These are phyloP conservation scores for Stemphylium lycopersici DNA, from an alignment of 2,329 filamentous ascomycete species.

Conservation along the genomic window DNA sequence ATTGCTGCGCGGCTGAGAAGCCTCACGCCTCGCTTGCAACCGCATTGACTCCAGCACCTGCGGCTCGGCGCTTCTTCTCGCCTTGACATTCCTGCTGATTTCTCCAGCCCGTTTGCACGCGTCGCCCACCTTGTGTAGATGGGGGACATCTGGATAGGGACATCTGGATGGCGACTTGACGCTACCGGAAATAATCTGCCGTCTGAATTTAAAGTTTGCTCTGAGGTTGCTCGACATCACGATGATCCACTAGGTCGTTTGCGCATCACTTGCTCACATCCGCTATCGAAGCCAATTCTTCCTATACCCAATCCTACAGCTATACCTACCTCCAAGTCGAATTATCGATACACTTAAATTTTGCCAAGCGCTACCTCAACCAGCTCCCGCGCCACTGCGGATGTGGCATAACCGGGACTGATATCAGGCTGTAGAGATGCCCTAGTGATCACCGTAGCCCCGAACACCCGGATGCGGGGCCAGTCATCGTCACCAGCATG, in stretches of 20 bases:
- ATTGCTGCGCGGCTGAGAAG: background rate
- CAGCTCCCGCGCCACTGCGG: background rate
- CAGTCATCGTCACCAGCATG: background rate
- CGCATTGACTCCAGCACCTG: background rate
- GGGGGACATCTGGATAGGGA: background rate
- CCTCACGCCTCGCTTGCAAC: background rate
- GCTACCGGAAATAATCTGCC: background rate
- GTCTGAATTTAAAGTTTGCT: background rate
- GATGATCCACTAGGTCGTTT: conserved; percentile 1
- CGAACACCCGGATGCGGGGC: conserved; percentile 1
- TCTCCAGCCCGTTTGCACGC: background rate
- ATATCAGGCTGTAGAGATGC: background rate
- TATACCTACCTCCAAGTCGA: background rate
- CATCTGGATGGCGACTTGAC: background rate
- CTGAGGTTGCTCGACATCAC: background rate
- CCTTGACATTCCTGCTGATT: background rate
- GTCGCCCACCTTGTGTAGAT: background rate
- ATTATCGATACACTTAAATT: background rate
- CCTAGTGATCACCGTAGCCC: background rate
- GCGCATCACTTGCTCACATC: background rate
- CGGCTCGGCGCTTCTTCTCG: background rate
- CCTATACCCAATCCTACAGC: background rate
- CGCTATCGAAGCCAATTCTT: conserved; percentile 1
- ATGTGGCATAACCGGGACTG: background rate
- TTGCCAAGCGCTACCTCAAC: conserved; percentile 1